Evolutionary conservation across 225 moss, liverwort and hornwort species (phyloP), one percentile per base, ranked within the genome.

Genomic region (Ulota crispa): DNA sequence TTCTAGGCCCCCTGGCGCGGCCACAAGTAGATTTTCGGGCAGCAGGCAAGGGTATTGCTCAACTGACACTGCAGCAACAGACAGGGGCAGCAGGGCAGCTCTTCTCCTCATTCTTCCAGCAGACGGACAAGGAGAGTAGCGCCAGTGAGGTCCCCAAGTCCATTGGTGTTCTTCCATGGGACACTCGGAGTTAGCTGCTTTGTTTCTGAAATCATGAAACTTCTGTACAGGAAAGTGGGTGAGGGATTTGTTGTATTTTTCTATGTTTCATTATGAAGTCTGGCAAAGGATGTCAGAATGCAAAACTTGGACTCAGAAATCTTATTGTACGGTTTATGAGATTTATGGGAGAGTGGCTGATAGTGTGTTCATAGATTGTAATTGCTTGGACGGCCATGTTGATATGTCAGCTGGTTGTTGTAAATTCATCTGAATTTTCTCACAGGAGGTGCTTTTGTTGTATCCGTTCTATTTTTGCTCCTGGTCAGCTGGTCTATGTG

Each of bases 21-120:
- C 95, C 93, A 2, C 77, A 83, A 89, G 94, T 98, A 7, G 98
- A 91, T 80, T 98, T 94, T 84, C 87, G 88, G 76, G 78, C 90
- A 8, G 98, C 98, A 36, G 98, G 87, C 50, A 78, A 93, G 67
- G 93, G 91, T 66, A 86, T 98, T 68, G 94, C 93, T 27, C 93
- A 95, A 75, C 81, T 95, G 23, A 93, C 92, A 7, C 89, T 93
- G 3, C 89, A 91, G 27, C 93, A 94, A 78, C 86, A 88, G 39
- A 63, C 81, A 36, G 88, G 86, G 10, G 79, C 75, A 66, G 87
- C 87, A 41, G 86, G 88, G 8, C 84, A 88, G 75, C 82, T 91
- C 26, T 80, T 91, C 68, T 91, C 88, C 30, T 86, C 86, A 8
- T 86, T 91, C 72, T 88, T 91, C 57, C 88, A 88, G 67, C 78